Percentiles rank a stretch among this genome's conserved stretches.
Evolutionary conservation across 768 basidiomycete species (phyloP).

Genomic region (Hygrophorus russula): DNA sequence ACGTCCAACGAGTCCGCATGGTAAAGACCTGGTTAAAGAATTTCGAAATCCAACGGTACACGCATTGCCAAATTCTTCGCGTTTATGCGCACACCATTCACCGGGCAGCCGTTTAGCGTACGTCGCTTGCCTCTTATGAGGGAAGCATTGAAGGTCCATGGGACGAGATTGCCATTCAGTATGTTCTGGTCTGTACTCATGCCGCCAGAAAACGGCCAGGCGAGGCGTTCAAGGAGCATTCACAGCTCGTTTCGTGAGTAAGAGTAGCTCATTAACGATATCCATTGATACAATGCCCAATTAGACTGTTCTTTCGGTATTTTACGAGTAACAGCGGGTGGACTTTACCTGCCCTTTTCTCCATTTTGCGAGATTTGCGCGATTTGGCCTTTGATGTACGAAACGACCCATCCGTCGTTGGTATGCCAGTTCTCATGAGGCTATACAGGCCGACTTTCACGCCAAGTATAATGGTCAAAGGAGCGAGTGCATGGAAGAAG

Average conservation of each 20-base stretch:
- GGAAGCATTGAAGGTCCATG: slow-evolving; percentile 64
- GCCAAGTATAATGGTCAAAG: slow-evolving; percentile 44
- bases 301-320: slow-evolving; percentile 65
- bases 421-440: slow-evolving; percentile 1
- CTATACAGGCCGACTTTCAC: slow-evolving; percentile 46
- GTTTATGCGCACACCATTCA: slow-evolving; percentile 2
- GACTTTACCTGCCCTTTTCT: slow-evolving; percentile 77
- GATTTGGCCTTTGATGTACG: slow-evolving; percentile 77
- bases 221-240: slow-evolving; percentile 77
- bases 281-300: background rate
- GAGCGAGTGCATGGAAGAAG: slow-evolving; percentile 72
- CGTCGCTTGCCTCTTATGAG: slow-evolving; percentile 35
- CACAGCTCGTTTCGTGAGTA: slow-evolving; percentile 64
- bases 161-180: slow-evolving; percentile 81
- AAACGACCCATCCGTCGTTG: slow-evolving; percentile 3
- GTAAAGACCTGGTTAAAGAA: slow-evolving; percentile 64
- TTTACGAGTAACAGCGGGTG: slow-evolving; percentile 77
- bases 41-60: slow-evolving; percentile 46
- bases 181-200: slow-evolving; percentile 64
- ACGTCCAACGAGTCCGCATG: slow-evolving; percentile 66
- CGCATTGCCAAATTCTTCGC: slow-evolving; percentile 5
- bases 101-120: slow-evolving; percentile 18
- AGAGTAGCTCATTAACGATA: background rate
- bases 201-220: slow-evolving; percentile 52
- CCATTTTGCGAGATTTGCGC: slow-evolving; percentile 68